These are phyloP conservation scores for Domatiomyces globalis DNA, from an alignment of 2,329 filamentous ascomycete genomes.

Conservation along the genomic window DNA sequence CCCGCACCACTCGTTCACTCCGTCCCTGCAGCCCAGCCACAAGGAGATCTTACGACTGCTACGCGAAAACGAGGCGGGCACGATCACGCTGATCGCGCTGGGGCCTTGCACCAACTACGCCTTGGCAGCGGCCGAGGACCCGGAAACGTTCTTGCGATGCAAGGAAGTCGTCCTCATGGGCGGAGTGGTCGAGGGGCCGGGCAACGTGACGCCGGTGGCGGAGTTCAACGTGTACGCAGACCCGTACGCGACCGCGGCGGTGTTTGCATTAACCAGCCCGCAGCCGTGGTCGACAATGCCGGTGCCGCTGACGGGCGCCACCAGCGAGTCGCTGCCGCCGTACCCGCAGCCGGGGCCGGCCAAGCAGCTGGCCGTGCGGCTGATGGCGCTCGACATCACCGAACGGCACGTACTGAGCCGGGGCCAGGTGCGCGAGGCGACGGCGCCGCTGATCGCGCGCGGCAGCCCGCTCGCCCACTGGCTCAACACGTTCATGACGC, in stretches of 20 bases:
- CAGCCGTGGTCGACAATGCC: conserved; percentile 70
- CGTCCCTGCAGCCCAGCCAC: conserved; percentile 60
- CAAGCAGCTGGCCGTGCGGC: conserved; percentile 48
- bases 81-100: conserved; percentile 77
- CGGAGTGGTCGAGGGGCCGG: conserved; percentile 61
- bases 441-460: conserved; percentile 41
- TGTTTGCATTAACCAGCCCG: conserved; percentile 63
- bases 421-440: conserved; percentile 43
- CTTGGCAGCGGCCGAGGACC: conserved; percentile 72
- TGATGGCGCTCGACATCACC: conserved; percentile 68
- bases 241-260: conserved; percentile 57
- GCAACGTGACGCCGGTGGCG: conserved; percentile 70
- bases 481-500: conserved; percentile 57
- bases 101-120: conserved; percentile 92
- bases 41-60: conserved; percentile 82
- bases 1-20: conserved; percentile 51
- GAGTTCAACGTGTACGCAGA: conserved; percentile 97
- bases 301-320: conserved; percentile 31
- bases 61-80: conserved; percentile 64
- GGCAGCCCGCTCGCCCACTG: conserved; percentile 56
- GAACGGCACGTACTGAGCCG: conserved; percentile 52
- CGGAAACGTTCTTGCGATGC: conserved; percentile 72
- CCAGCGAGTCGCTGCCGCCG: conserved; percentile 34
- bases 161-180: conserved; percentile 96
- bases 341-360: conserved; percentile 51